Conservation (phyloP, 805 yeast species). For the Kuraishia cidri region DNA sequence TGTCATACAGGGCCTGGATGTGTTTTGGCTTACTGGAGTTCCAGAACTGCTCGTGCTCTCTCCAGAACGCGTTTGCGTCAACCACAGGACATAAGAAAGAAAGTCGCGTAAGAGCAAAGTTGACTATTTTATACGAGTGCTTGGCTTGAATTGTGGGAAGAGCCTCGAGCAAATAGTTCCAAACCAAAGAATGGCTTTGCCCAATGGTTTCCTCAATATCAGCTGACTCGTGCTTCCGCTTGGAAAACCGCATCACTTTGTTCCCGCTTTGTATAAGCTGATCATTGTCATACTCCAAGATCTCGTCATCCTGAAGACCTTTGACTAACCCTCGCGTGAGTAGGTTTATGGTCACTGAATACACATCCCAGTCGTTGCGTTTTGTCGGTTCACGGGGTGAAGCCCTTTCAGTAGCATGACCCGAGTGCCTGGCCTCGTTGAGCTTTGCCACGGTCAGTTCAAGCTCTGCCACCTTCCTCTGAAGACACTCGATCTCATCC, state of each 20-base stretch:
- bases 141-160: slow-evolving; percentile 8
- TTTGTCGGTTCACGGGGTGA: neutral
- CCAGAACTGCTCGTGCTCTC: slow-evolving; percentile 42
- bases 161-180: slow-evolving; percentile 15
- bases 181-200: no score
- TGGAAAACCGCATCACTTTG: neutral
- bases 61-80: slow-evolving; percentile 52
- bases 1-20: slow-evolving; percentile 13
- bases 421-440: neutral
- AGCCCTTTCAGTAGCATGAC: no score
- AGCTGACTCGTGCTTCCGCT: neutral
- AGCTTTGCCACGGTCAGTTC: slow-evolving; percentile 1
- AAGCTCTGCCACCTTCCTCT: neutral
- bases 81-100: slow-evolving; percentile 35
- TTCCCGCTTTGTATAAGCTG: neutral
- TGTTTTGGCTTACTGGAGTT: slow-evolving; percentile 12
- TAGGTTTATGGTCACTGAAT: slow-evolving; percentile 1
- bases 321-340: slow-evolving; percentile 1
- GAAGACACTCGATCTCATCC: slow-evolving; percentile 2
- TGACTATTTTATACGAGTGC: slow-evolving; percentile 13
- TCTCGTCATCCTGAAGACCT: slow-evolving; percentile 1
- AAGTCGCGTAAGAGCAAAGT: slow-evolving; percentile 9
- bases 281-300: neutral
- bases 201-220: slow-evolving; percentile 5
- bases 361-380: slow-evolving; percentile 1